phyloP scores from a whole-genome alignment of 306 rosid genomes.

The Prunus armeniaca region DNA sequence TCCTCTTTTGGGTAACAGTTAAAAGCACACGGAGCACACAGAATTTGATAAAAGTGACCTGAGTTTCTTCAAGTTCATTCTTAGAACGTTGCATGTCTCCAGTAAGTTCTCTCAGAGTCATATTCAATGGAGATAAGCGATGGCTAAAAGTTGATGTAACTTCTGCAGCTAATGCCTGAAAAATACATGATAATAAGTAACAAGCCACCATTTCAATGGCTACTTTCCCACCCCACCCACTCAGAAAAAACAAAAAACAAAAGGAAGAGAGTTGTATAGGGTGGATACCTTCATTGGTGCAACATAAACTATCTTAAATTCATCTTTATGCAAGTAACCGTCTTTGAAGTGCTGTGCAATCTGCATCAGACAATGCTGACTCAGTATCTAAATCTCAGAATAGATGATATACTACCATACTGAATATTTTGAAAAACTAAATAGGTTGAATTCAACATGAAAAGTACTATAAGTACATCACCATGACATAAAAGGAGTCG shows the following conservation, averaged over 20 bases:
- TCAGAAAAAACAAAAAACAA: background rate
- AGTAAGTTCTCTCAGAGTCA: slow-evolving; percentile 84
- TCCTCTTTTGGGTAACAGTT: background rate
- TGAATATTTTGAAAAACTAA: background rate
- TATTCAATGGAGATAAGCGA: slow-evolving; percentile 90
- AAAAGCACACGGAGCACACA: slow-evolving; percentile 17
- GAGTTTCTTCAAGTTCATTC: slow-evolving; percentile 94
- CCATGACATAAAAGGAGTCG: background rate
- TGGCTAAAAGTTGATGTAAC: slow-evolving; percentile 90
- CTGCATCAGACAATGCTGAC: slow-evolving; percentile 41
- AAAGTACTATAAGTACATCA: background rate
- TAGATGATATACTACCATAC: background rate
- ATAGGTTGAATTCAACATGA: background rate
- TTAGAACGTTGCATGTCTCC: slow-evolving; percentile 96
- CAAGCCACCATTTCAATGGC: slow-evolving; percentile 10
- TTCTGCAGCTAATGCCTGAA: slow-evolving; percentile 96
- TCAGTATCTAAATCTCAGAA: slow-evolving; percentile 18
- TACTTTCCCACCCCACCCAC: no score
- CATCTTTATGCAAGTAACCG: slow-evolving; percentile 88
- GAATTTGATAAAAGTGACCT: slow-evolving; percentile 52
- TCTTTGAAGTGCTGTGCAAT: slow-evolving; percentile 94
- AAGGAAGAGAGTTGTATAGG: slow-evolving; percentile 15
- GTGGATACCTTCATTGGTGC: slow-evolving; percentile 95
- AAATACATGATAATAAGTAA: slow-evolving; percentile 18
- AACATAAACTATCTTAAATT: slow-evolving; percentile 94